Evolutionary conservation across 352 stramenopile species (phyloP), one percentile per base, ranked within the genome.

Genomic region (Halophytophthora batemanensis): DNA sequence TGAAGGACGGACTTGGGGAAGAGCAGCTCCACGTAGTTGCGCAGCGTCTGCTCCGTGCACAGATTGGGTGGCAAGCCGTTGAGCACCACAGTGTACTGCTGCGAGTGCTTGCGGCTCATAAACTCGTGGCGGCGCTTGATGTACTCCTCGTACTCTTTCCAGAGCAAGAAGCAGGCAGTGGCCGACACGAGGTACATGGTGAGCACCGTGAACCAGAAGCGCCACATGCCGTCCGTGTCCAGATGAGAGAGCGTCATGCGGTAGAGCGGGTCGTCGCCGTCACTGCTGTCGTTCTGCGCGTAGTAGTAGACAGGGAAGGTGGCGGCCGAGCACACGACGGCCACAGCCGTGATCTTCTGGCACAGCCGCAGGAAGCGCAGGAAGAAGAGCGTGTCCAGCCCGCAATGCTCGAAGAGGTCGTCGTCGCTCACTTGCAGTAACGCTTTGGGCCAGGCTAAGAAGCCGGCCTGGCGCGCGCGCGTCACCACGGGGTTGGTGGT

Each of bases 291-390:
- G 1, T 44, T 35, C 43, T 77, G 54, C 2, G 55, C 77, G 40
- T 84, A 82, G 54, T 77, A 89, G 53, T 93, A 93, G n/a, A 91
- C 71, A 21, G 82, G 82, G 57, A 93, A 93, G 31, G 82, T 73
- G 34, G 60, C 75, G 5, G 45, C 65, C n/a, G 80, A 90, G 38
- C 88, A 59, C 21, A 82, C 1, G 2, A 93, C 61, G 8, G 64
- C 71, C 29, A 86, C 65, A 6, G 52, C 58, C 31, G 82, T 77
- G 3, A 93, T 57, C 50, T 93, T 93, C 42, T 89, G 72, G 43
- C 76, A 82, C 3, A 93, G 41, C 6, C 74, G 55, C 50, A 91
- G 11, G 36, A 93, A 90, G 21, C 82, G 82, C 31, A 93, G 53
- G 28, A 89, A 87, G 55, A 90, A 87, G 23, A 93, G 68, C 51